Base-by-base conservation (phyloP, 805 yeast genomes). In the Candida awuae region DNA sequence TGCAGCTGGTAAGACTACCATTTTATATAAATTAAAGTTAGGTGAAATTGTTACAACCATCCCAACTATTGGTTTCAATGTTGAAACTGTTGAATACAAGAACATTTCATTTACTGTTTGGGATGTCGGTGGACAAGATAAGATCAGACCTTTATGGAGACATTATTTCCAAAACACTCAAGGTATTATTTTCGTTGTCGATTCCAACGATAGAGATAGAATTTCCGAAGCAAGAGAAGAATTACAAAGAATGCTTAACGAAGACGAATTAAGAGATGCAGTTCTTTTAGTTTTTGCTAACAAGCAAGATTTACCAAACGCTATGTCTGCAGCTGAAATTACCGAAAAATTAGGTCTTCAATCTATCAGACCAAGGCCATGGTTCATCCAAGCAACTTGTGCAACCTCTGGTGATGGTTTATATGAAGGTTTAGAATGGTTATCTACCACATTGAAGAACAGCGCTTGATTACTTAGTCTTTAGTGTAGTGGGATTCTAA, bases 61-160 rank as follows among this genome's bases (percentile, higher is more conserved):
- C 60, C 96, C 96, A 67, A 87, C 96, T 52, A 86, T 87, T 66
- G 96, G 97, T 59, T 87, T 87, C 80, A 87, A 87, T 66, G 97
- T 87, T 54, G 97, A 87, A 70, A 87, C 96, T 46, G 95, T 87
- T 58, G 95, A 87, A 73, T 86, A 87, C 75, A 87, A 87, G 73
- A 87, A 87, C 80, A 85, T 87, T 66, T 82, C 94, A 32, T 87
- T 87, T 71, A 86, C 95, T 45, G 96, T 87, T 50, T 87, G 97
- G 97, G 97, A 90, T 77, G 96, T 88, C 55, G 97, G 97, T 83
- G 97, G 97, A 77, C 97, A 90, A 74, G 96, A 87, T 68, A 88
- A 88, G 71, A 90, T 90, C 61, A 84, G 97, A 72, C 96, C 97
- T 44, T 73, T 90, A 67, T 90, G 97, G 97, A 84, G 97, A 78